Evolutionary conservation across 345 rosid species (phyloP).

Genomic region (Salix brachista): DNA sequence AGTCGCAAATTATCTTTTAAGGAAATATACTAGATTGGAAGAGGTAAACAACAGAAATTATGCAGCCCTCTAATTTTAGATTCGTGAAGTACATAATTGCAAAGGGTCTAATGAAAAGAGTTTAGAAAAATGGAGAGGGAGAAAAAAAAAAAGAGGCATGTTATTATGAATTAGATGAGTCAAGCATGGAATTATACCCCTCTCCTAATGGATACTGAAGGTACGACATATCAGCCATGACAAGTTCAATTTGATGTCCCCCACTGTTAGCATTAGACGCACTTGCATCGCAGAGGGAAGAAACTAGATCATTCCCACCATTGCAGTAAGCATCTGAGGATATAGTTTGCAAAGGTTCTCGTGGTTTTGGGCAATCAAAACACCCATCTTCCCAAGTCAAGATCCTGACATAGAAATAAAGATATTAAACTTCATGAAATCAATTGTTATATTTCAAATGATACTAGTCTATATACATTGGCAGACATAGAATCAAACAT

Average conservation of each 20-base stretch:
- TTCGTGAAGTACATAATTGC: neutral
- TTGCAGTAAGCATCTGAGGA: constrained; percentile 12
- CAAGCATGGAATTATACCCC: constrained; percentile 41
- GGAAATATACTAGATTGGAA: neutral
- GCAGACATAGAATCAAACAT: neutral
- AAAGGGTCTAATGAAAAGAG: neutral
- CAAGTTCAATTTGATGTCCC: constrained; percentile 27
- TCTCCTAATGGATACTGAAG: constrained; percentile 45
- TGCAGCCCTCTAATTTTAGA: neutral
- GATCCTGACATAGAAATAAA: constrained; percentile 28
- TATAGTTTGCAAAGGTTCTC: constrained; percentile 15
- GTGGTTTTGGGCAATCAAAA: constrained; percentile 34
- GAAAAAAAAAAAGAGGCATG: neutral
- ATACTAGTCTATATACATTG: neutral
- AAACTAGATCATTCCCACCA: constrained; percentile 16
- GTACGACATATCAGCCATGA: constrained; percentile 37
- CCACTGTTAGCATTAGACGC: constrained; percentile 16
- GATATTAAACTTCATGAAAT: neutral
- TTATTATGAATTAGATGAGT: neutral
- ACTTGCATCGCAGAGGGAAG: constrained; percentile 18
- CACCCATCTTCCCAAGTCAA: constrained; percentile 64
- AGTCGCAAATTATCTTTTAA: neutral
- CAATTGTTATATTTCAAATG: neutral
- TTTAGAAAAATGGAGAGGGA: neutral
- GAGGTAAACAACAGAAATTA: neutral